Evolutionary conservation across 805 yeast genomes (phyloP).

Genomic region (Kodamaea laetipori): DNA sequence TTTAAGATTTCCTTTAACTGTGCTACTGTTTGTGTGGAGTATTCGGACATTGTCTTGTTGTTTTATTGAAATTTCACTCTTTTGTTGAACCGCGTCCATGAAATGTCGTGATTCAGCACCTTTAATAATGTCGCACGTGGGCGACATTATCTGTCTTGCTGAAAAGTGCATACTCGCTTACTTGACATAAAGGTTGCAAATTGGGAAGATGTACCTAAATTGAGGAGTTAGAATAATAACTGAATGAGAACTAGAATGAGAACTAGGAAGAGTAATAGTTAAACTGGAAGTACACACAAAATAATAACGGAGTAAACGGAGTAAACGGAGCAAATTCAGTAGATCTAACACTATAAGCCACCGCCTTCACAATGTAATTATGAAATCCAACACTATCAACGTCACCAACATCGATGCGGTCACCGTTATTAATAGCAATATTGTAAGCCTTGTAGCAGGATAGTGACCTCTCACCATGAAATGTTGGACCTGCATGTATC

Average conservation of each 20-base stretch:
- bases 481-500: conserved; percentile 31
- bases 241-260: too few relatives aligned
- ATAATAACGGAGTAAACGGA: too few relatives aligned
- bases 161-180: too few relatives aligned
- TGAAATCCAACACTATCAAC: conserved; percentile 23
- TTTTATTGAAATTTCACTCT: conserved; percentile 7
- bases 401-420: conserved; percentile 22
- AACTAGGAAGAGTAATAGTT: too few relatives aligned
- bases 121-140: not conserved
- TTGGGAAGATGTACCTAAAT: too few relatives aligned
- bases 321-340: too few relatives aligned
- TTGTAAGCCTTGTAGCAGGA: conserved; percentile 27
- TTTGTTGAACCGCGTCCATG: conserved; percentile 1
- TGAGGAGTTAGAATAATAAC: too few relatives aligned
- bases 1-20: conserved; percentile 81
- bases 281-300: too few relatives aligned
- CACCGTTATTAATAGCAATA: conserved; percentile 21
- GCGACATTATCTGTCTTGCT: too few relatives aligned
- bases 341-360: too few relatives aligned
- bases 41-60: conserved; percentile 47
- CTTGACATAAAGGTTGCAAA: too few relatives aligned
- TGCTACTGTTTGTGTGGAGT: conserved; percentile 71
- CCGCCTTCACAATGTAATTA: conserved; percentile 5
- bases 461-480: conserved; percentile 21
- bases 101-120: not conserved